phyloP scores from a whole-genome alignment of 2,329 filamentous ascomycete genomes.

The Sphaerostilbella broomeana region DNA sequence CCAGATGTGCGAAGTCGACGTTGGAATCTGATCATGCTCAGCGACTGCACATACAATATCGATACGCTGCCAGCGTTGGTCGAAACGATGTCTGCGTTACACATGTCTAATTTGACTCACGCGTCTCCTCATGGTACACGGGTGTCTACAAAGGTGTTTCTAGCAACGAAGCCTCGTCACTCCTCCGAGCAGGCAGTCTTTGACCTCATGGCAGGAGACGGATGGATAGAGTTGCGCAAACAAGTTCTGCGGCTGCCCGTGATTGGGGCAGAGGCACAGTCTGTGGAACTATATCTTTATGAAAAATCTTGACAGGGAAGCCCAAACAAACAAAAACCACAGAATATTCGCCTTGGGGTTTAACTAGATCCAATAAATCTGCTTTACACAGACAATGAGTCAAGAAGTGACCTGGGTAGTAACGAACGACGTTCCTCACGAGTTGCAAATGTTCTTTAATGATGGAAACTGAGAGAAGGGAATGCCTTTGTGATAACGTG shows the following conservation, averaged over 20 bases:
- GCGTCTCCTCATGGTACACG: conserved; percentile 14
- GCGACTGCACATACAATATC: conserved; percentile 57
- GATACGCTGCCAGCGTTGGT: conserved; percentile 49
- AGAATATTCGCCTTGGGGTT: too few species aligned
- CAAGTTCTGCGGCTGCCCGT: conserved; percentile 40
- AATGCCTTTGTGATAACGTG: too few species aligned
- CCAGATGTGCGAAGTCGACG: conserved; percentile 28
- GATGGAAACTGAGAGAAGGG: too few species aligned
- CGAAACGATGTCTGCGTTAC: conserved; percentile 45
- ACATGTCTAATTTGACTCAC: conserved; percentile 29
- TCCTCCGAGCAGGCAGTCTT: conserved; percentile 45
- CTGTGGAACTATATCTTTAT: conserved; percentile 48
- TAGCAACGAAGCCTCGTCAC: conserved; percentile 52
- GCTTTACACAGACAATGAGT: too few species aligned
- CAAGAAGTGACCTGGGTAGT: too few species aligned
- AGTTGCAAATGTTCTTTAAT: too few species aligned
- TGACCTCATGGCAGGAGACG: conserved; percentile 36
- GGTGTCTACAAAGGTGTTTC: conserved; percentile 37
- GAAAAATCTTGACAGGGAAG: conserved; percentile 24
- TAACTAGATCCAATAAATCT: too few species aligned
- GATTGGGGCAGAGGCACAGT: conserved; percentile 37
- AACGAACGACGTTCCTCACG: too few species aligned
- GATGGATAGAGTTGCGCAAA: conserved; percentile 39
- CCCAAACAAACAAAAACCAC: not conserved
- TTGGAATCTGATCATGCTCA: conserved; percentile 51